Evolutionary conservation across 2,329 filamentous ascomycete species (phyloP), one percentile per base, ranked within the genome.

Genomic region (Periconia macrospinosa): DNA sequence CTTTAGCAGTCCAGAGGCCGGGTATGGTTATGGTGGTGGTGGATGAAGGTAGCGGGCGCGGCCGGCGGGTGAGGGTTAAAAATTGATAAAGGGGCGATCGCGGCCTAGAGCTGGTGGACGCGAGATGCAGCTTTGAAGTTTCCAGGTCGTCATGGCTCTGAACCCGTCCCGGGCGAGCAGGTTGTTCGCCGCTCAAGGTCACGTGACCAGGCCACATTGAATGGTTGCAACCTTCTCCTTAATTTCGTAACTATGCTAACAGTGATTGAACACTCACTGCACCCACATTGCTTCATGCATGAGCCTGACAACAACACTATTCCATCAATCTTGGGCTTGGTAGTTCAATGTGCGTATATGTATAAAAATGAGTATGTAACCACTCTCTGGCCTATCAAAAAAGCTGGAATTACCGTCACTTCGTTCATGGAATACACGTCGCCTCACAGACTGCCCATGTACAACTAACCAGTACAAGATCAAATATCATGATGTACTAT

Each of bases 61-160:
- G 33, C 11, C 11, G 33, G 33, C 15, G 33, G 33, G 15, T 13
- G 33, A 37, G 14, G 33, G 11, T 30, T 20, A 30, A 30, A 13
- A 19, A 45, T 6, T 7, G n/a, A 45, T 30, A 45, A 19, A 35
- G 37, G 19, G 30, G 10, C 19, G 33, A 7, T 41, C 23, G 23
- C 20, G 45, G 45, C 18, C 30, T 35, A 48, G 46, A 23, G 13
- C 33, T 48, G 10, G 46, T 41, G 13, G 20, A 45, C 47, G 23
- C 40, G 47, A n/a, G 47, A 40, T 49, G 47, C 35, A 30, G 33
- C 50, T 55, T 55, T 54, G 52, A 41, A 54, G 57, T 51, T 62
- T 55, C 59, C n/a, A n/a, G n/a, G 57, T 66, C 67, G 65, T 69
- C 66, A 66, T 66, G 44, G 50, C 41, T n/a, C 35, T 6, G 11